Conservation (phyloP, 1,139 yeast genomes). For the Hansenula lynferdii region DNA sequence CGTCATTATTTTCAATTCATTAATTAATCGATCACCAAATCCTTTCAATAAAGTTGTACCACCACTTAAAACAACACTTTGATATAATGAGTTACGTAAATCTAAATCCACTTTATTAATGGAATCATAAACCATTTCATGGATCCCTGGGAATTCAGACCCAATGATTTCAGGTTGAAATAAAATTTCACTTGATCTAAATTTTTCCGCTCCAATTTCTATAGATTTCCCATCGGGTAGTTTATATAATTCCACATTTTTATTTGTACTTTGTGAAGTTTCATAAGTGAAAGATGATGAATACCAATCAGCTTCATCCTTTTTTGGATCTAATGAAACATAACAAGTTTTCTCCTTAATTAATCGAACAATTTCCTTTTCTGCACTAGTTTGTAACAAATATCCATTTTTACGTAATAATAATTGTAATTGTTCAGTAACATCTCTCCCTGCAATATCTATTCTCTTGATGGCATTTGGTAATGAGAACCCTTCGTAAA, state of each 20-base stretch:
- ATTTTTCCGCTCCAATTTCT: slow-evolving; percentile 62
- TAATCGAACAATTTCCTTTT: slow-evolving; percentile 71
- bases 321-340: slow-evolving; percentile 61
- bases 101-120: slow-evolving; percentile 75
- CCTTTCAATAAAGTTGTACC: slow-evolving; percentile 76
- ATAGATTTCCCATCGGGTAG: slow-evolving; percentile 81
- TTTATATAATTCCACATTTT: slow-evolving; percentile 40
- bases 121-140: slow-evolving; percentile 61
- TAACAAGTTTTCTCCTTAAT: slow-evolving; percentile 76
- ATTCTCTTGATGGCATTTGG: slow-evolving; percentile 69
- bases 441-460: slow-evolving; percentile 84
- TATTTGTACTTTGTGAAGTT: slow-evolving; percentile 8
- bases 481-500: slow-evolving; percentile 81
- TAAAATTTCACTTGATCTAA: slow-evolving; percentile 63
- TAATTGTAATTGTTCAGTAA: slow-evolving; percentile 69
- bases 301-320: slow-evolving; percentile 60
- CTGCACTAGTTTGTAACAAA: slow-evolving; percentile 62
- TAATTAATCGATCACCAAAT: slow-evolving; percentile 74
- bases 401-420: slow-evolving; percentile 66
- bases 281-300: slow-evolving; percentile 19
- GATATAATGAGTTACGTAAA: slow-evolving; percentile 61
- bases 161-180: slow-evolving; percentile 81
- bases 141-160: slow-evolving; percentile 66
- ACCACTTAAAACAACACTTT: slow-evolving; percentile 76
- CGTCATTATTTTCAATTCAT: slow-evolving; percentile 51